Evolutionary conservation across 257 asterid genomes (phyloP).

Genomic region (Solanum paucissectum): DNA sequence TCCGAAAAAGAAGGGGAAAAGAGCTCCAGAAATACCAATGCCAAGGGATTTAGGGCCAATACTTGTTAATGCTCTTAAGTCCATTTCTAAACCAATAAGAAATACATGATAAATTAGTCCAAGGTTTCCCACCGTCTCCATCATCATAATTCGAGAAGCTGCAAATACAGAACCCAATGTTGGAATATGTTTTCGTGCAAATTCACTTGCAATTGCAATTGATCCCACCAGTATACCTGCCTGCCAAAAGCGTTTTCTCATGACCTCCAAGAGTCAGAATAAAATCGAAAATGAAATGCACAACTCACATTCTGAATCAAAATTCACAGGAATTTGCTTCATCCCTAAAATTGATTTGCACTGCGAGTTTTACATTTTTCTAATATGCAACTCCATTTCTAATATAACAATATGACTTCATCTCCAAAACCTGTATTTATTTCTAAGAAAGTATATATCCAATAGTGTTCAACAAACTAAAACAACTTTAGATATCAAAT

Average conservation of each 20-base stretch:
- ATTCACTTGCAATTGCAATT: neutral
- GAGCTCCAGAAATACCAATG: constrained; percentile 13
- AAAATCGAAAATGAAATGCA: neutral
- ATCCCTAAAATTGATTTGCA: neutral
- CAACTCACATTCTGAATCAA: neutral
- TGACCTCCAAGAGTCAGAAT: neutral
- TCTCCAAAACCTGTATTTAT: neutral
- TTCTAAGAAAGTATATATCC: too few relatives aligned
- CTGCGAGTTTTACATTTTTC: neutral
- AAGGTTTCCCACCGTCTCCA: constrained; percentile 12
- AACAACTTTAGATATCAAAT: too few relatives aligned
- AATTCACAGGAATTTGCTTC: neutral
- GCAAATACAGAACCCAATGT: neutral
- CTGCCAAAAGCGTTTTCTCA: neutral
- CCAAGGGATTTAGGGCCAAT: constrained; percentile 7
- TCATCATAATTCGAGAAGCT: constrained; percentile 3
- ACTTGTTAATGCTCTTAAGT: constrained; percentile 6
- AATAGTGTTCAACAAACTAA: too few relatives aligned
- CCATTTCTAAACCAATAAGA: constrained; percentile 15
- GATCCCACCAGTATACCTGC: constrained; percentile 11
- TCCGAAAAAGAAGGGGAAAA: constrained; percentile 7
- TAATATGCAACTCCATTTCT: neutral
- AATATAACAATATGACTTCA: neutral
- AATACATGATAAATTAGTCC: constrained; percentile 13
- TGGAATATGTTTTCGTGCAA: neutral